Evolutionary conservation across 345 rosid genomes (phyloP), one percentile per base, ranked within the genome.

Genomic region (Murraya paniculata): DNA sequence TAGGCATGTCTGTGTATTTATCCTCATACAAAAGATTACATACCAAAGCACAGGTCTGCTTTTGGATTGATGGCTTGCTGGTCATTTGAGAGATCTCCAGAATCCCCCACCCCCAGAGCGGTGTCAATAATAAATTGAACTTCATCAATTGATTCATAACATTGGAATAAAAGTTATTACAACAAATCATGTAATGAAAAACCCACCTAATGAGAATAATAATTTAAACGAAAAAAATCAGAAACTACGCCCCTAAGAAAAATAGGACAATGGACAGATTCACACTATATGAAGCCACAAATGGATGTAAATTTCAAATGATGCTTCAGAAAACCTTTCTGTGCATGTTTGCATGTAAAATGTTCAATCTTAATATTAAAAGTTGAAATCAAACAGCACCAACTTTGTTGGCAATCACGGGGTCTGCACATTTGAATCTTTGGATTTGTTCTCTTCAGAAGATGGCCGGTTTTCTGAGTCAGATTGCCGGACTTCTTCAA

Each of bases 381-480:
- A n/a, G 28, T 64, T 28, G 65, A 66, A 77, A 39, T 55, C 55
- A 70, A 62, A 55, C 76, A 21, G 64, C 79, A 38, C 56, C 73
- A 61, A 31, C 64, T 27, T 28, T 62, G 55, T 19, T 38, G 28
- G 22, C 41, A 68, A 62, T 89, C 86, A 92, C 19, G 93, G 93
- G 6, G 93, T 90, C 85, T 88, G 92, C 83, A 88, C 91, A 77
- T 86, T 91, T 70, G 92, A 93, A 76, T 91, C 91, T 79, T 93
- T 91, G 21, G 90, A 86, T 83, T 87, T 93, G 68, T 91, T 93
- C 83, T 90, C 95, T 68, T 93, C 97, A 0, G 93, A 91, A 71
- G 95, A 93, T 53, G 92, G 95, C 74, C 94, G 86, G 77, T 91
- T 93, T 85, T 91, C 94, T 33, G 87, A 88, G 88, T 92, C 97